Conservation (phyloP, 139 green algal genomes). For the Coccomyxa sp. region DNA sequence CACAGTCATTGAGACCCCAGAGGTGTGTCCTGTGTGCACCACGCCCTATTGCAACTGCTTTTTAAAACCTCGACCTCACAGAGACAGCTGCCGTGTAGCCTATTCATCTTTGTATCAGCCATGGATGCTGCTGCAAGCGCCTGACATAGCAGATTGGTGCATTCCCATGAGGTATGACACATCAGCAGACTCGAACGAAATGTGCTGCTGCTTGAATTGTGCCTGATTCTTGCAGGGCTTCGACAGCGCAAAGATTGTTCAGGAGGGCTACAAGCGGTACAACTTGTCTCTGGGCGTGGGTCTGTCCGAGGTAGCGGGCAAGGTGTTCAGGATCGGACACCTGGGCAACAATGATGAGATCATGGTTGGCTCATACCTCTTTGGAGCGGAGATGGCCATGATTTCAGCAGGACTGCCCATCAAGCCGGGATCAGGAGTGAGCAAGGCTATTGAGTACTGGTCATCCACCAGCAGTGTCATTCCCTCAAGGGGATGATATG, state of each 20-base stretch:
- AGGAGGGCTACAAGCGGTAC: slow-evolving; percentile 89
- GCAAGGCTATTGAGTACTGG: slow-evolving; percentile 76
- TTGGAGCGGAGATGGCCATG: slow-evolving; percentile 92
- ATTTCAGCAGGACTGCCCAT: slow-evolving; percentile 74
- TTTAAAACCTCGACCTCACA: no score
- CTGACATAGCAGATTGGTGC: no score
- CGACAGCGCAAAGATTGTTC: slow-evolving; percentile 86
- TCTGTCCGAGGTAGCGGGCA: slow-evolving; percentile 59
- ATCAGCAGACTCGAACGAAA: no score
- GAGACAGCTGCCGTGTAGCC: no score
- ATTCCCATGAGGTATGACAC: no score
- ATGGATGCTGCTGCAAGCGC: no score
- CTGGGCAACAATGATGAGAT: slow-evolving; percentile 98
- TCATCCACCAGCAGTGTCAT: slow-evolving; percentile 24
- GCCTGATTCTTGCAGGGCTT: slow-evolving; percentile 42
- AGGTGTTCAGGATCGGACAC: slow-evolving; percentile 93
- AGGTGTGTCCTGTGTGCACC: slow-evolving; percentile 11
- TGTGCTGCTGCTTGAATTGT: not conserved
- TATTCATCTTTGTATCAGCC: no score
- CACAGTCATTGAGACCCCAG: slow-evolving; percentile 87
- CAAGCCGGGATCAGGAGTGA: slow-evolving; percentile 69
- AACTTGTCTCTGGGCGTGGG: slow-evolving; percentile 95
- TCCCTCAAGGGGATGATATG: not conserved
- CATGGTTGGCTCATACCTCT: slow-evolving; percentile 79
- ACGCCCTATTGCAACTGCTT: no score